Percentiles rank a stretch among this genome's conserved stretches.
Evolutionary conservation across 371 early-diverging fungal species (phyloP).

Genomic region (Saksenaea oblongispora): DNA sequence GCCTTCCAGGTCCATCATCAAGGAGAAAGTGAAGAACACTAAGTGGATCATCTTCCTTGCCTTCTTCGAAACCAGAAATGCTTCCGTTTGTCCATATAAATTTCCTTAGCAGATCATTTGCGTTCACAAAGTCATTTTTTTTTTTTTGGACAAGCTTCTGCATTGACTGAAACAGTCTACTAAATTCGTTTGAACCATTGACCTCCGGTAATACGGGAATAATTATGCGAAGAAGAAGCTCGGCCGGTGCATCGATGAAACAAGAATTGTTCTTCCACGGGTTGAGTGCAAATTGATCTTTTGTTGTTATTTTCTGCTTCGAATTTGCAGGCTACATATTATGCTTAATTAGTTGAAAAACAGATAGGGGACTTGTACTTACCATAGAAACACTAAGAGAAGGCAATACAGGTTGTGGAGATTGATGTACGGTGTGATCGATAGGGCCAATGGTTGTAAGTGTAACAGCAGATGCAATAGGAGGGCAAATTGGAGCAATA

Average conservation of each 20-base stretch:
- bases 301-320: no score
- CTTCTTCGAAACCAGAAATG: neutral
- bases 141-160: neutral
- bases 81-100: neutral
- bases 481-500: no score
- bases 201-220: no score
- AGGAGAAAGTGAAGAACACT: neutral
- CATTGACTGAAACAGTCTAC: neutral
- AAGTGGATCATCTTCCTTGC: neutral
- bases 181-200: neutral
- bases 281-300: neutral
- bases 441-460: no score
- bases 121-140: neutral
- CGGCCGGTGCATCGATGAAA: neutral
- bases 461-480: no score
- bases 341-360: no score
- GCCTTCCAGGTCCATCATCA: neutral
- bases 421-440: no score
- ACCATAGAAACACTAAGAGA: no score
- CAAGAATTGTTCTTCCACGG: neutral
- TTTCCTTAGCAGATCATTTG: neutral
- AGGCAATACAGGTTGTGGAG: no score
- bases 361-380: no score
- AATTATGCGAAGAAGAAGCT: neutral
- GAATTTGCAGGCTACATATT: no score